Base-by-base conservation (phyloP, 2,329 filamentous ascomycete species). In the Beauveria sp. region DNA sequence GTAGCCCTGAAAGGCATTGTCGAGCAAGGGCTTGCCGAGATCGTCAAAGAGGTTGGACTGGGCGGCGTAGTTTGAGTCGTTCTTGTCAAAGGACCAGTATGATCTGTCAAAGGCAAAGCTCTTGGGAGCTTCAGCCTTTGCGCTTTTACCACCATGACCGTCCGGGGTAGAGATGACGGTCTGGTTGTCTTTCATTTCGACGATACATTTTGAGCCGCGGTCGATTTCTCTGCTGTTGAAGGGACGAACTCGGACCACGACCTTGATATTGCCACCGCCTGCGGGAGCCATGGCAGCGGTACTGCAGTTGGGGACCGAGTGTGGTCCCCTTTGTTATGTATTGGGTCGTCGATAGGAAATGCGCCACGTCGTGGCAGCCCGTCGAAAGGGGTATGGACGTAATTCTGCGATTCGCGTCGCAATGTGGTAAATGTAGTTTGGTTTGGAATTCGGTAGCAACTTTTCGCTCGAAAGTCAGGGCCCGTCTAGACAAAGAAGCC, bases 1-100 rank as follows among this genome's bases (percentile, higher is more conserved):
- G 79, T 98, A 99, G 50, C 95, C 95, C 70, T 93, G 86, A 72
- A 99, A 99, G 20, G 95, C 95, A 84, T 99, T 99, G 78, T 99
- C 93, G 67, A 99, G 83, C 62, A 99, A 82, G 58, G 95, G 95
- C 67, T 86, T 85, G 65, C 95, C 95, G 65, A 99, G 78, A 72
- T 98, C 95, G 59, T 86, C 82, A 74, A 96, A 96, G 20, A 99
- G 81, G 70, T 95, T 85, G 63, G 93, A 89, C 73, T 99, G 95
- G 20, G 90, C 91, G 50, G 95, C 93, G 74, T 93, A 99, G 74
- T 90, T 87, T 1, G 84, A 76, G 67, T 92, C 91, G 52, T 81
- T 82, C 69, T 89, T 89, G 77, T 93, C 86, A 75, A 98, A 99
- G 58, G 93, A 98, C 95, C 95, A 99, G 78, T 99, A 99, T 58